These are phyloP conservation scores for Neocucurbitaria cava DNA, from an alignment of 2,329 filamentous ascomycete genomes.

Conservation along the genomic window DNA sequence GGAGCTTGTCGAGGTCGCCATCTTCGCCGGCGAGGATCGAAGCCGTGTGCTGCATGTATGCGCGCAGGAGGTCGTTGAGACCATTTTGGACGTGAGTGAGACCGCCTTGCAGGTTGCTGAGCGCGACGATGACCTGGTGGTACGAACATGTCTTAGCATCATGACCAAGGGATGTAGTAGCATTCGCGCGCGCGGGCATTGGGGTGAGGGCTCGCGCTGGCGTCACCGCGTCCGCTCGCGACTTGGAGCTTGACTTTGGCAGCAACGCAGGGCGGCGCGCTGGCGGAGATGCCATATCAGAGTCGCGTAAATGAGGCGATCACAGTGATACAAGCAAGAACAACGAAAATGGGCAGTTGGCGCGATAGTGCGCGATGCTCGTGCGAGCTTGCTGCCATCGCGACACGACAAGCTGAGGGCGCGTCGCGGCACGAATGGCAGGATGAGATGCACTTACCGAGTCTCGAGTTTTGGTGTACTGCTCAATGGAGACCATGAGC, in stretches of 20 bases:
- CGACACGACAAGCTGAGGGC: slow-evolving; percentile 16
- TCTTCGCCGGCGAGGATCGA: slow-evolving; percentile 66
- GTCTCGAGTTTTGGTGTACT: slow-evolving; percentile 81
- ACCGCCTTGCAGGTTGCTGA: slow-evolving; percentile 75
- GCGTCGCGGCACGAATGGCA: slow-evolving; percentile 21
- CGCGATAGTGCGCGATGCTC: slow-evolving; percentile 7
- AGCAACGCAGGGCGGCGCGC: slow-evolving; percentile 10
- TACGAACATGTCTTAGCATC: slow-evolving; percentile 11
- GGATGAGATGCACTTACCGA: slow-evolving; percentile 66
- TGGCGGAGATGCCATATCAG: slow-evolving; percentile 10
- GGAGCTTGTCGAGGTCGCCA: slow-evolving; percentile 49
- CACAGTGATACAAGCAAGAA: slow-evolving; percentile 9
- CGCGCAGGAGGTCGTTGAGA: slow-evolving; percentile 78
- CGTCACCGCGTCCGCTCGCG: slow-evolving; percentile 4
- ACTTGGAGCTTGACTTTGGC: background rate
- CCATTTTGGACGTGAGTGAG: slow-evolving; percentile 55
- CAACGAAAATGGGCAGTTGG: slow-evolving; percentile 6
- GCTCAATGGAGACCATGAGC: slow-evolving; percentile 68
- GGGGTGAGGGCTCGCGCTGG: slow-evolving; percentile 21
- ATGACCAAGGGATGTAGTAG: background rate
- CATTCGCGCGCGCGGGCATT: slow-evolving; percentile 8
- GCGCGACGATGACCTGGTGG: slow-evolving; percentile 73
- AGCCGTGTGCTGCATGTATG: slow-evolving; percentile 89
- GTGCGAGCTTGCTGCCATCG: slow-evolving; percentile 7
- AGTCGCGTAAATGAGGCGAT: slow-evolving; percentile 37